phyloP scores from a whole-genome alignment of 2,329 filamentous ascomycete species.

The Fusarium marasasianum region DNA sequence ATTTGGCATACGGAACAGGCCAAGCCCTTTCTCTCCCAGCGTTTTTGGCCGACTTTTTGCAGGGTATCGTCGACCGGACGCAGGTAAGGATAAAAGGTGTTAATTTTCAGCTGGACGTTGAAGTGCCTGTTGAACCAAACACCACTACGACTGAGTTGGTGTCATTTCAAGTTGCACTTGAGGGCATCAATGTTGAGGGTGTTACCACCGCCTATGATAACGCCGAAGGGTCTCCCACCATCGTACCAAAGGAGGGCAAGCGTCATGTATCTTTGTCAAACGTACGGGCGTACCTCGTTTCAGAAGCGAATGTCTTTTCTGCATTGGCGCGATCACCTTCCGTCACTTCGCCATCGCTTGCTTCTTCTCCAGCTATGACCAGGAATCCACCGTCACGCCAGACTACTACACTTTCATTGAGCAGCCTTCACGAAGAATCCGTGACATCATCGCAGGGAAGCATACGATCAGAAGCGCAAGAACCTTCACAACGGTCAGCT shows the following conservation, averaged over 20 bases:
- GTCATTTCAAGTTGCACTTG: slow-evolving; percentile 72
- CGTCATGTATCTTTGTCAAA: slow-evolving; percentile 70
- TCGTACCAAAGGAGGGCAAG: slow-evolving; percentile 69
- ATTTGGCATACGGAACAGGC: slow-evolving; percentile 72
- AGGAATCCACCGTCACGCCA: slow-evolving; percentile 49
- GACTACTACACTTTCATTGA: slow-evolving; percentile 42
- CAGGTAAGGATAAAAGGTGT: slow-evolving; percentile 73
- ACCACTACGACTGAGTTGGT: slow-evolving; percentile 62
- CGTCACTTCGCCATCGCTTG: slow-evolving; percentile 53
- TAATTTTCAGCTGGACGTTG: slow-evolving; percentile 71
- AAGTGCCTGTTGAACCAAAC: slow-evolving; percentile 61
- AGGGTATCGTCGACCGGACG: slow-evolving; percentile 77
- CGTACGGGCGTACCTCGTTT: slow-evolving; percentile 72
- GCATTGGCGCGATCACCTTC: slow-evolving; percentile 66
- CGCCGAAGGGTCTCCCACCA: slow-evolving; percentile 47
- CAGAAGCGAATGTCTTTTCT: slow-evolving; percentile 73
- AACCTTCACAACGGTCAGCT: slow-evolving; percentile 34
- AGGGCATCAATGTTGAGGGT: slow-evolving; percentile 73
- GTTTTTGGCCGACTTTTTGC: slow-evolving; percentile 76
- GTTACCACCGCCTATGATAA: slow-evolving; percentile 58
- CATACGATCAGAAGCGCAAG: slow-evolving; percentile 36
- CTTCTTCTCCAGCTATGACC: slow-evolving; percentile 63
- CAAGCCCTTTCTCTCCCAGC: slow-evolving; percentile 73
- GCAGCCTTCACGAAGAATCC: slow-evolving; percentile 41
- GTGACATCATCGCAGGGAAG: slow-evolving; percentile 40